Evolutionary conservation across 768 basidiomycete species (phyloP), one percentile per base, ranked within the genome.

Genomic region (Boletus coccyginus): DNA sequence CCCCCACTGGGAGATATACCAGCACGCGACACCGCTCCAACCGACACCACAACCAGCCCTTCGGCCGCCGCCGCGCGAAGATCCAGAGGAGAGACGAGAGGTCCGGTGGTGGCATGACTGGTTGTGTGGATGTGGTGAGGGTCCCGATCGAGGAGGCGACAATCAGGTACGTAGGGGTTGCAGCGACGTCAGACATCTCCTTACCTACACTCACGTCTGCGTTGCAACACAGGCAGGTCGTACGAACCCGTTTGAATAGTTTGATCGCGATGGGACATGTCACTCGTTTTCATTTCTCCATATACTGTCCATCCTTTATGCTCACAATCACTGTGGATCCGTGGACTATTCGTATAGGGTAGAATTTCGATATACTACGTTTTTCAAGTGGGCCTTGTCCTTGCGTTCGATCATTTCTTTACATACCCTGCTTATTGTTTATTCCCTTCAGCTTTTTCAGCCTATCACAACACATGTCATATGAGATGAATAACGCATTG

Each of bases 71-170:
- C 61, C 55, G 11, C 62, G 43, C 35, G 19, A 44, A 36, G 55
- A 68, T 19, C 55, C 59, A 6, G 61, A 70, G n/a, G 73, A 70
- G 38, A 65, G 59, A 29, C 73, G 71, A 42, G 73, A 77, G 48
- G 75, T 77, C 5, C 73, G 81, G 57, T 92, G 90, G 90, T 92
- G 90, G 90, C 89, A 90, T 66, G 90, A 92, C 33, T 90, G 89
- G 88, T 68, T 92, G 58, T 92, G 90, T 68, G 90, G 90, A 13
- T 90, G 88, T 61, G 76, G 83, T 17, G 89, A 90, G 66, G 85
- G 86, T n/a, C 74, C 81, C 3, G 85, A 88, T 69, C 78, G 88
- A 16, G 87, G 84, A 43, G 88, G 87, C 7, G 85, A 90, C 51
- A 69, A 79, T 59, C 90, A 92, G 81, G 89, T 86, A 65, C 41